Evolutionary conservation across 176 grass and related monocot species (phyloP).

Genomic region (Leersia perrieri): DNA sequence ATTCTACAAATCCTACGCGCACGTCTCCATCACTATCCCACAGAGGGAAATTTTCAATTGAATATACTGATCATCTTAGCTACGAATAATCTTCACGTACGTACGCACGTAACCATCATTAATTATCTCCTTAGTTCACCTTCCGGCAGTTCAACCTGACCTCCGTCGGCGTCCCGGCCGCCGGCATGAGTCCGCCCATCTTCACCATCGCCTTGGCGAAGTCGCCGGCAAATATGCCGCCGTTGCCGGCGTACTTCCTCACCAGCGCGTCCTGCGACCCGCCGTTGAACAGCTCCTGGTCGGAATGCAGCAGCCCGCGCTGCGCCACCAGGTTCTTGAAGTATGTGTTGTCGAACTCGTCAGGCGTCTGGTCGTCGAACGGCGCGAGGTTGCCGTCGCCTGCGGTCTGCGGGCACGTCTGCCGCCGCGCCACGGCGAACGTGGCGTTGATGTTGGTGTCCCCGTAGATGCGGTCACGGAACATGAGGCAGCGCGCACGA

Average conservation of each 20-base stretch:
- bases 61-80: neutral
- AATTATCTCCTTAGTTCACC: conserved; percentile 43
- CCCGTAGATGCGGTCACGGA: conserved; percentile 54
- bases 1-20: neutral
- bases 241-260: conserved; percentile 47
- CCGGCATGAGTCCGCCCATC: conserved; percentile 54
- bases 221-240: conserved; percentile 39
- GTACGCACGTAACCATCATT: neutral
- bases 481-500: conserved; percentile 45
- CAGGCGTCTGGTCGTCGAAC: conserved; percentile 46
- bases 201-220: conserved; percentile 68
- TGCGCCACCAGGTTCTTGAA: conserved; percentile 37
- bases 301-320: conserved; percentile 58
- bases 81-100: neutral
- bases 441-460: conserved; percentile 52
- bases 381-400: conserved; percentile 46
- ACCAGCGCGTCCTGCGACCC: conserved; percentile 52
- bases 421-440: conserved; percentile 43
- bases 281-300: conserved; percentile 77
- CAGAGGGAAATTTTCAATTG: neutral
- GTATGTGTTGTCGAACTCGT: conserved; percentile 53
- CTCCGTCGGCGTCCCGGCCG: conserved; percentile 47
- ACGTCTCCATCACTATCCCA: neutral
- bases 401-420: conserved; percentile 41
- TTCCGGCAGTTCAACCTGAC: conserved; percentile 64